Evolutionary conservation across 2,329 filamentous ascomycete species (phyloP), one percentile per base, ranked within the genome.

Genomic region (Ophiostoma fasciatum): DNA sequence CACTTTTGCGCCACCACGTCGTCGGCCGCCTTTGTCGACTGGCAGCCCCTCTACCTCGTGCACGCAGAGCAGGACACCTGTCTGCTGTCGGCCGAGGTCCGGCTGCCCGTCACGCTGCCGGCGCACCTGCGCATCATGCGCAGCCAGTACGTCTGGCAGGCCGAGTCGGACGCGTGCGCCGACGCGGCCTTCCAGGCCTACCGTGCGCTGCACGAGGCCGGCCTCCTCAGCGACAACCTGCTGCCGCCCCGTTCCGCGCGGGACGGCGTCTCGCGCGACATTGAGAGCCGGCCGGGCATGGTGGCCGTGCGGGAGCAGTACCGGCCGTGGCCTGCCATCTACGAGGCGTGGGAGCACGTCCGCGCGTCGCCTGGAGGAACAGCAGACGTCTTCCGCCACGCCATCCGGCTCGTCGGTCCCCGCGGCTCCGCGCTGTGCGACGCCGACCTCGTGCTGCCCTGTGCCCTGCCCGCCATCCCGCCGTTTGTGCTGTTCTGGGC

Each of bases 101-200:
- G 71, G 2, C 61, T 96, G 3, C 88, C 88, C 0, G 63, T 68
- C 4, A 78, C 71, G 4, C 60, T 96, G 1, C 68, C 81, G n/a
- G 58, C 65, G 4, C 53, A 64, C 11, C 54, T 84, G 9, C 71
- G 80, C 13, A 58, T 55, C 27, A 62, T 68, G 0, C 47, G 56
- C 17, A 71, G 78, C 35, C 51, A 53, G 20, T 43, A 51, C 25
- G 43, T 52, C n/a, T 94, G 85, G 85, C 54, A 46, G 10, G 81
- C 75, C 0, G 78, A 90, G 48, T 70, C 64, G 39, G 74, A 73
- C 45, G 84, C 85, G 0, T 74, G 64, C 45, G 83, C 80, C 49
- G 88, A 94, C 53, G 83, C 79, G 1, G 80, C 83, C 0, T 90
- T 93, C 42, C 71, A 82, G 48, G 82, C 85, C 1, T 94, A 87